A percentile compares a stretch with the other conserved stretches of the same genome.
Evolutionary conservation across 257 asterid species (phyloP).

Genomic region (Cynanchum wilfordii): DNA sequence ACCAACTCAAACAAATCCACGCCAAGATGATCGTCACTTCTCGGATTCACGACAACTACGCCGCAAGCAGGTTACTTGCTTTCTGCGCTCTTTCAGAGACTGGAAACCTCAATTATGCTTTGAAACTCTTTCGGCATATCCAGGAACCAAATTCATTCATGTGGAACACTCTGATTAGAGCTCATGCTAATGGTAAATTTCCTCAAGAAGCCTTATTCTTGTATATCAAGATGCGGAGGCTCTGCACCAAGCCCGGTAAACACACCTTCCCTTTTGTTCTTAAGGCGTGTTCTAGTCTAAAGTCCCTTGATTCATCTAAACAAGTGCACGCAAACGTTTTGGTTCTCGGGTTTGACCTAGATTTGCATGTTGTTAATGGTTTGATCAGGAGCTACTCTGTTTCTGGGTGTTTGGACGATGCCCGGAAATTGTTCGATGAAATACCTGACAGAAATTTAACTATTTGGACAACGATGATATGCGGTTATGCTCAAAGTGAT

Average conservation of each 20-base stretch:
- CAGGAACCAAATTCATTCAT: conserved; percentile 54
- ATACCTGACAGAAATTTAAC: conserved; percentile 35
- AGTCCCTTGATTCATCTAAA: conserved; percentile 20
- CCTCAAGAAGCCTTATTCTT: conserved; percentile 43
- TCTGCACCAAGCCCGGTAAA: conserved; percentile 49
- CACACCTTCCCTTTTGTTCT: conserved; percentile 79
- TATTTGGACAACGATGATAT: conserved; percentile 77
- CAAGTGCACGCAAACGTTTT: conserved; percentile 62
- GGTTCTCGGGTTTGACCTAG: conserved; percentile 51
- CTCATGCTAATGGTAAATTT: conserved; percentile 36
- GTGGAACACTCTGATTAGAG: conserved; percentile 92
- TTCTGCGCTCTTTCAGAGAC: conserved; percentile 60
- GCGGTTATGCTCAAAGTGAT: conserved; percentile 74
- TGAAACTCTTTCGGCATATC: conserved; percentile 35
- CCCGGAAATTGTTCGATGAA: conserved; percentile 71
- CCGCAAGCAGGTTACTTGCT: conserved; percentile 77
- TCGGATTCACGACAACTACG: conserved; percentile 60
- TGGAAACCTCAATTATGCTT: conserved; percentile 56
- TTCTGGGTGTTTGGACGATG: conserved; percentile 30
- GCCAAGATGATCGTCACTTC: conserved; percentile 65
- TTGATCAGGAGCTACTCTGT: conserved; percentile 60
- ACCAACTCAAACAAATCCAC: conserved; percentile 68
- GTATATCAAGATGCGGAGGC: conserved; percentile 50
- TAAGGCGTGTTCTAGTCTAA: conserved; percentile 52
- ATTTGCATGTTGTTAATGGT: conserved; percentile 62